These are phyloP conservation scores for Batkoa obscura DNA, from an alignment of 371 early-diverging fungal species.

Conservation along the genomic window DNA sequence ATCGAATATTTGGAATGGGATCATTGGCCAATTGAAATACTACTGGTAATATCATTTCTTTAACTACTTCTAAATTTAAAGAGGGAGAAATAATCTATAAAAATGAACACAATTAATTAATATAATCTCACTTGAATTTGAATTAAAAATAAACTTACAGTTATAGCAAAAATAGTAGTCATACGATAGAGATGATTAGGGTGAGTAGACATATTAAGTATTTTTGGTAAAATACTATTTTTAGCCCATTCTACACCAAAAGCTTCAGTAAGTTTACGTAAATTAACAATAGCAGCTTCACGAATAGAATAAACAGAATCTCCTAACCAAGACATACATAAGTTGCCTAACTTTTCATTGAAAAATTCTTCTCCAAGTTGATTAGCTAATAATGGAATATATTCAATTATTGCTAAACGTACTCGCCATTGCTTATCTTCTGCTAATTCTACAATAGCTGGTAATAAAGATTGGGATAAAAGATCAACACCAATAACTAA, in stretches of 20 bases:
- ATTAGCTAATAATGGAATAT: constrained; percentile 85
- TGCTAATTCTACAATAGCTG: constrained; percentile 93
- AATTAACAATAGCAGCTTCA: constrained; percentile 85
- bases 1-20: constrained; percentile 96
- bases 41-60: constrained; percentile 76
- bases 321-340: constrained; percentile 93
- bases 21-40: constrained; percentile 67
- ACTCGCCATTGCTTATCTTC: constrained; percentile 99
- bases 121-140: neutral
- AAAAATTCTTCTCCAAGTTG: constrained; percentile 92
- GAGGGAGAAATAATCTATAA: constrained; percentile 70
- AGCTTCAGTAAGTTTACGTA: constrained; percentile 80
- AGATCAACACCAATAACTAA: constrained; percentile 89
- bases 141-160: constrained; percentile 27
- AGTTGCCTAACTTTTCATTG: constrained; percentile 77
- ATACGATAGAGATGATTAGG: constrained; percentile 89
- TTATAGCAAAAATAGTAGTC: constrained; percentile 90
- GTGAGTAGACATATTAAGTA: constrained; percentile 72
- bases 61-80: constrained; percentile 66
- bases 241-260: constrained; percentile 98
- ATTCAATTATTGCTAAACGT: constrained; percentile 92
- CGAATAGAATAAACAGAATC: constrained; percentile 93
- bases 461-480: constrained; percentile 86
- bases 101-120: neutral
- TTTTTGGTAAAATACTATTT: constrained; percentile 77